Evolutionary conservation across 2,329 filamentous ascomycete genomes (phyloP), one percentile per base, ranked within the genome.

Genomic region (Neofusicoccum cordaticola): DNA sequence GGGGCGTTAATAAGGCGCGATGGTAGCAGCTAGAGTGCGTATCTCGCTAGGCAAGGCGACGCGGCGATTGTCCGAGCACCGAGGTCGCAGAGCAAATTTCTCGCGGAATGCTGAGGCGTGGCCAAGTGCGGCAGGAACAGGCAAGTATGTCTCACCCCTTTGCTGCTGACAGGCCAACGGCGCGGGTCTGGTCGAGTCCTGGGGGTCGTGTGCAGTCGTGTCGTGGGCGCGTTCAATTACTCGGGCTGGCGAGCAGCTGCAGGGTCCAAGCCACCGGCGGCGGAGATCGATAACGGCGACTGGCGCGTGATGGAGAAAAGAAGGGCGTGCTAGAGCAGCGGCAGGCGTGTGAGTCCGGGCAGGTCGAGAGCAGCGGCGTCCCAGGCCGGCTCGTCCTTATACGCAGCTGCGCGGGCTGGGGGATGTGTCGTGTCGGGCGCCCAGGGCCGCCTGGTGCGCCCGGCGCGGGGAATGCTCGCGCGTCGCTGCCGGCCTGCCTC

Each of bases 1-100:
- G 34, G 37, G 11, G 34, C 19, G 66, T 44, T 62, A 48, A 58
- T 64, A 64, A 65, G 53, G 42, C 60, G 37, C 47, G 58, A 39
- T 34, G 52, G 51, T 56, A n/a, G 17, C 15, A 53, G 50, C 50
- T 53, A 39, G 34, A 53, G 50, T 53, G 50, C 5, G 15, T 52
- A 35, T 52, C n/a, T 37, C 31, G 37, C 52, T n/a, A 57, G 53
- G 44, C 41, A 50, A 50, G 42, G 41, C 42, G 35, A 34, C 5
- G 12, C 17, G 45, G 22, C 31, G 39, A 37, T 22, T 22, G 19
- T 31, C 56, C 5, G 56, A 58, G 39, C 37, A 13, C 27, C 39
- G 53, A 61, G 34, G 34, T 17, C 27, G 58, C 35, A 8, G 17
- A 27, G 62, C 51, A 57, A 65, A 50, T 37, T 53, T 64, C 4